A percentile compares a stretch with the other conserved stretches of the same genome.
phyloP scores from a whole-genome alignment of 805 yeast species.

The Sugiyamaella chiloensis region DNA sequence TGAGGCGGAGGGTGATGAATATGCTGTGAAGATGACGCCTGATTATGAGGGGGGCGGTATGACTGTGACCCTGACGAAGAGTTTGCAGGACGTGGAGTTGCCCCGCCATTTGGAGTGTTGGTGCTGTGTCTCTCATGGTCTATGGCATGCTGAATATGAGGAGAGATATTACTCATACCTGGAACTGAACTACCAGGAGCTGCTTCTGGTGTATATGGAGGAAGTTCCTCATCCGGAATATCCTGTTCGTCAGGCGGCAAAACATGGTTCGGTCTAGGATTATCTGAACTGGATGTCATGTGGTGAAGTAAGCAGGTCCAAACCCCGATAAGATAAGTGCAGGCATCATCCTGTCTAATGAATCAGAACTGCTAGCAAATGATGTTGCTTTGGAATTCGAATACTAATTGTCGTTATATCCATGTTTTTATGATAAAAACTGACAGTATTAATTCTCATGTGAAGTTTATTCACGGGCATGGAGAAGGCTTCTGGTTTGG shows the following conservation, averaged over 20 bases:
- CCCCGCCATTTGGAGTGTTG: slow-evolving; percentile 8
- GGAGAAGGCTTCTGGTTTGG: too few species aligned
- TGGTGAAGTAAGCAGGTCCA: too few species aligned
- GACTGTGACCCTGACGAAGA: slow-evolving; percentile 5
- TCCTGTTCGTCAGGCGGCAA: slow-evolving; percentile 3
- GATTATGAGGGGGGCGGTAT: background rate
- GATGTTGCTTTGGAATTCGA: too few species aligned
- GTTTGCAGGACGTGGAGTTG: slow-evolving; percentile 8
- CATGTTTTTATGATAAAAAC: too few species aligned
- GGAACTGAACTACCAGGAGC: slow-evolving; percentile 13
- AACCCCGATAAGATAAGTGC: too few species aligned
- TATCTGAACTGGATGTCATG: background rate
- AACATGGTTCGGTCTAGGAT: background rate
- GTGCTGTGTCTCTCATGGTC: background rate
- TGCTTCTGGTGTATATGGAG: slow-evolving; percentile 23
- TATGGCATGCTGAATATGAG: slow-evolving; percentile 7
- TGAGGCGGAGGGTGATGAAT: slow-evolving; percentile 15
- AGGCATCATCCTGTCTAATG: too few species aligned
- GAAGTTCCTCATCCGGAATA: slow-evolving; percentile 25
- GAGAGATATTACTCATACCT: slow-evolving; percentile 12
- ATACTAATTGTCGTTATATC: too few species aligned
- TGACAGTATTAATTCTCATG: too few species aligned
- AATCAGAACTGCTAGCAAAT: too few species aligned
- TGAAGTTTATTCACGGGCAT: too few species aligned
- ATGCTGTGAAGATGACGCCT: slow-evolving; percentile 20